These are phyloP conservation scores for Pythium phragmitis DNA, from an alignment of 352 stramenopile species.

Conservation along the genomic window DNA sequence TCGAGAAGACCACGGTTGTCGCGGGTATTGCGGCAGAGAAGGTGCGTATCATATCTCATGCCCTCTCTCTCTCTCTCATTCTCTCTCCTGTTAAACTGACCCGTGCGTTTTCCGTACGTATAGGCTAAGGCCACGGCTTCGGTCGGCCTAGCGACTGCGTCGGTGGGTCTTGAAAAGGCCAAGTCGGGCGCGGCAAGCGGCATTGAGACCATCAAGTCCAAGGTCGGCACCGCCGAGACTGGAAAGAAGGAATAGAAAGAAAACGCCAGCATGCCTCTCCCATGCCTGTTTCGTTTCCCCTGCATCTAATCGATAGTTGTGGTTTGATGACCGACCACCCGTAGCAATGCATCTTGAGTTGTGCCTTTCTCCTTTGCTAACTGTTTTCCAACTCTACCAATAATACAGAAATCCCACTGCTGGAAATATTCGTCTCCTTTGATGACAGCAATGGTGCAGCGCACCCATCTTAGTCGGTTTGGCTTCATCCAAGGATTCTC, in stretches of 20 bases:
- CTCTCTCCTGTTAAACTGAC: too few relatives aligned
- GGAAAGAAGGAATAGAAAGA: conserved; percentile 52
- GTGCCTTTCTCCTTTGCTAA: neutral
- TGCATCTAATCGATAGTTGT: conserved; percentile 9
- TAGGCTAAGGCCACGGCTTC: conserved; percentile 69
- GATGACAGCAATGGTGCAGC: conserved; percentile 3
- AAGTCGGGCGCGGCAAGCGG: conserved; percentile 69
- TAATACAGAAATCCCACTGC: neutral
- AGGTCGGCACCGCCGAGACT: conserved; percentile 40
- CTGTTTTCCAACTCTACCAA: neutral
- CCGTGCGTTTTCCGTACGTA: neutral
- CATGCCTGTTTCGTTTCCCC: conserved; percentile 2
- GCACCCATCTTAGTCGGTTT: conserved; percentile 1
- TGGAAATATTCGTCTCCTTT: neutral
- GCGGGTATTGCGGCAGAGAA: conserved; percentile 71
- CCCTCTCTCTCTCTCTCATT: too few relatives aligned
- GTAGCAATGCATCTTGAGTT: conserved; percentile 7
- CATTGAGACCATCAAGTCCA: conserved; percentile 78
- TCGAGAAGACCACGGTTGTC: conserved; percentile 63
- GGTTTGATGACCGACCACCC: neutral
- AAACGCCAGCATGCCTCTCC: neutral
- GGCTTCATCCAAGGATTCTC: conserved; percentile 3
- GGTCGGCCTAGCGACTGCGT: conserved; percentile 54
- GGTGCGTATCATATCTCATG: conserved; percentile 26
- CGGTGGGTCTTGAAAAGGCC: conserved; percentile 72